Percentiles rank a stretch among this genome's conserved stretches.
These are phyloP conservation scores for Argentina anserina DNA, from an alignment of 306 rosid genomes.

Conservation along the genomic window DNA sequence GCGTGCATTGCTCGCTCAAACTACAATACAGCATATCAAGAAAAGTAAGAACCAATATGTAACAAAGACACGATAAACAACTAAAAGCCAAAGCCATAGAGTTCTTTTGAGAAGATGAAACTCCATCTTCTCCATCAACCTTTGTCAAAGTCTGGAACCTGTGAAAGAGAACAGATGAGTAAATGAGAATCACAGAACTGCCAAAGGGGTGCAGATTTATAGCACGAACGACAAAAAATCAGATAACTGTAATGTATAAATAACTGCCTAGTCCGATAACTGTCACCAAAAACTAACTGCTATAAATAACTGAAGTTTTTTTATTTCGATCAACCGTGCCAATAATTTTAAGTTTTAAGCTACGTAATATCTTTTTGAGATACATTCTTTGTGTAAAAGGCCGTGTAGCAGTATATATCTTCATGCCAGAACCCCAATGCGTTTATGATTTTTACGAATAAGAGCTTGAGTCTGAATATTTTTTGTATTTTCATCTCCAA, in stretches of 20 bases:
- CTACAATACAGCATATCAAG: neutral
- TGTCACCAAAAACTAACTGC: neutral
- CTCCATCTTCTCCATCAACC: conserved; percentile 24
- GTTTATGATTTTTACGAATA: too few relatives aligned
- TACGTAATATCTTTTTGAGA: too few relatives aligned
- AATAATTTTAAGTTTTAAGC: too few relatives aligned
- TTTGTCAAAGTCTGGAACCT: conserved; percentile 30
- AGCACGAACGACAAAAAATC: neutral
- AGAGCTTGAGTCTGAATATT: too few relatives aligned
- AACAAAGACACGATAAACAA: neutral
- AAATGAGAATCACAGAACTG: neutral
- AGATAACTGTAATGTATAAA: neutral
- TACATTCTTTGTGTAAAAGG: too few relatives aligned
- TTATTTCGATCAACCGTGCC: too few relatives aligned
- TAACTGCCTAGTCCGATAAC: neutral
- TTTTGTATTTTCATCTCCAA: too few relatives aligned
- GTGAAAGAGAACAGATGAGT: neutral
- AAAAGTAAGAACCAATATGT: neutral
- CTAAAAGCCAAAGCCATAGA: neutral
- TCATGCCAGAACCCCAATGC: too few relatives aligned
- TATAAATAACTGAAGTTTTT: neutral
- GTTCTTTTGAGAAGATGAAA: neutral
- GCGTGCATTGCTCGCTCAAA: neutral
- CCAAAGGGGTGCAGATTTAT: neutral
- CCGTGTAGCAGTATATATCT: too few relatives aligned